Evolutionary conservation across 192 early-diverging fungal species (phyloP).

Genomic region (Coemansia nantahalensis): DNA sequence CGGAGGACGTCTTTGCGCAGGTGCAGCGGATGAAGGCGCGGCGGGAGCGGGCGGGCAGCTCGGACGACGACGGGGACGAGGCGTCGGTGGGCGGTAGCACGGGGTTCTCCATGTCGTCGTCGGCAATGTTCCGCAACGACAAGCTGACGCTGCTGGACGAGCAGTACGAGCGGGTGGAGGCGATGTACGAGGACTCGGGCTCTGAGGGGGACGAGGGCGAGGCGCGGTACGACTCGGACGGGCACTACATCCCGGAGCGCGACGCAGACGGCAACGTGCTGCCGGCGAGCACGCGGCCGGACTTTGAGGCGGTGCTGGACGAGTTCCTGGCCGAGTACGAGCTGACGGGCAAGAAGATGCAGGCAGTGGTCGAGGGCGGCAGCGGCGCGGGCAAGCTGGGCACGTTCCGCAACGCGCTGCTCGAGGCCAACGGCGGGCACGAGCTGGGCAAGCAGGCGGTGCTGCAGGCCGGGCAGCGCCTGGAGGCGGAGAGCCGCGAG

Average conservation of each 20-base stretch:
- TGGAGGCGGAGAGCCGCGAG: slow-evolving; percentile 26
- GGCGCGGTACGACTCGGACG: slow-evolving; percentile 59
- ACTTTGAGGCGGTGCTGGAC: slow-evolving; percentile 71
- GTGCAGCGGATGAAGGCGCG: slow-evolving; percentile 49
- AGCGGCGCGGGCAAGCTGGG: slow-evolving; percentile 59
- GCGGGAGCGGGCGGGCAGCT: slow-evolving; percentile 7
- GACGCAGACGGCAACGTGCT: slow-evolving; percentile 54
- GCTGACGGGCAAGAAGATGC: slow-evolving; percentile 68
- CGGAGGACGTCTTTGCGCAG: slow-evolving; percentile 46
- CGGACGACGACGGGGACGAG: not conserved
- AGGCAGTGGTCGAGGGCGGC: slow-evolving; percentile 63
- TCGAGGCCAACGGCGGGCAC: slow-evolving; percentile 13
- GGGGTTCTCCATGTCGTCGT: slow-evolving; percentile 87
- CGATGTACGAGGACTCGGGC: slow-evolving; percentile 38
- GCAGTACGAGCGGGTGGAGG: slow-evolving; percentile 80
- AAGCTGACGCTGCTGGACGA: slow-evolving; percentile 90
- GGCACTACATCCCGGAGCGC: slow-evolving; percentile 53
- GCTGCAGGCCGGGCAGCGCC: slow-evolving; percentile 19
- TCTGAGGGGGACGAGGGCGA: slow-evolving; percentile 30
- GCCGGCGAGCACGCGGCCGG: slow-evolving; percentile 59
- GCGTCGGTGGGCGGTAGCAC: slow-evolving; percentile 24
- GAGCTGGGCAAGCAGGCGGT: slow-evolving; percentile 49
- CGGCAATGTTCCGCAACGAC: slow-evolving; percentile 89
- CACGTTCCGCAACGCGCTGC: slow-evolving; percentile 58
- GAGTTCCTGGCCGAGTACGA: slow-evolving; percentile 79